Base-by-base conservation (phyloP, 257 asterid species). In the Echium plantagineum region DNA sequence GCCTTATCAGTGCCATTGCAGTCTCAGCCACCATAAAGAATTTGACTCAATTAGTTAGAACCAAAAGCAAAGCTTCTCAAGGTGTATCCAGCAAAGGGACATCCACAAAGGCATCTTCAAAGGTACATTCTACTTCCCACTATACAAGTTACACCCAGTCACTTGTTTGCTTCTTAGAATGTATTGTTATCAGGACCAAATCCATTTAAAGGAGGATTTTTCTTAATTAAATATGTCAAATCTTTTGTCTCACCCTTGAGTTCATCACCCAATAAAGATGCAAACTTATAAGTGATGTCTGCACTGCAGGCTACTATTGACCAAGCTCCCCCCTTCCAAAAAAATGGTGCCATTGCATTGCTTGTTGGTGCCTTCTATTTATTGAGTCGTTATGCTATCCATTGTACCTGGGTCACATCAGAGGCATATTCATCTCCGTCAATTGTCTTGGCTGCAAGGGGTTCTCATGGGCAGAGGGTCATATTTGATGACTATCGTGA, bases 371-470 rank as follows among this genome's bases (percentile, higher is more conserved):
- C 86, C 60, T 76, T 90, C 73, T 87, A 81, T 83, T 71, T 90
- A 83, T 85, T 90, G 58, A 85, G 91, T 76, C 76, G 98, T 81
- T 24, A 90, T 57, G 96, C 77, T 22, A 85, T 80, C 77, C 98
- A 90, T 66, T 87, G 96, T 71, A 90, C 98, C 7, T 90, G 98
- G 98, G 98, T 90, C 56, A 90, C 96, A 28, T 90, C 98, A 21
- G 98, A 90, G 83, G 98, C 98, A 59, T 90, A 90, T 78, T 90
- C 98, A 24, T 90, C 98, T 61, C 98, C 98, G n/a, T 90, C 98
- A 48, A 90, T 90, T 77, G 98, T 24, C 63, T 83, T 90, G 73
- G 96, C 98, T 63, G 98, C 98, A 24, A 82, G 98, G 80, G 98
- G 98, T 69, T 94, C 98, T 67, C 71, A 90, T 66, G 98, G 98